Evolutionary conservation across 495 filamentous ascomycete species (phyloP).

Genomic region (Aspergillus ostianus): DNA sequence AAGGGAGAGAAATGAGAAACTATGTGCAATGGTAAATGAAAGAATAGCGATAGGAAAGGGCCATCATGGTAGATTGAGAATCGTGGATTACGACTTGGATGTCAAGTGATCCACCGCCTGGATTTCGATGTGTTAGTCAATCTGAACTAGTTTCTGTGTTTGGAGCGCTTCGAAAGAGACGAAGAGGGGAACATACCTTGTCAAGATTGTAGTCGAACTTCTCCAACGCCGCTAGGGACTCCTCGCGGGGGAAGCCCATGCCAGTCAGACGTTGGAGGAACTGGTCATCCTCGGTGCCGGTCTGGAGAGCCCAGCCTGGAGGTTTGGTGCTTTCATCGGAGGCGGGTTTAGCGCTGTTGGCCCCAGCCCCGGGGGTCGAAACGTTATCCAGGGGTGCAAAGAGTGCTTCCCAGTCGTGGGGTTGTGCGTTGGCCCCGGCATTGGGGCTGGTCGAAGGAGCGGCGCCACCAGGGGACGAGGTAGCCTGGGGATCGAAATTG

Average conservation of each 20-base stretch:
- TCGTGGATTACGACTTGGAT: constrained; percentile 14
- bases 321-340: constrained; percentile 32
- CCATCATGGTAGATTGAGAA: background rate
- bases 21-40: constrained; percentile 18
- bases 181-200: constrained; percentile 63
- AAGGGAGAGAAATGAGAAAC: constrained; percentile 1
- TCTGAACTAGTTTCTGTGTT: background rate
- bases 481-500: constrained; percentile 51
- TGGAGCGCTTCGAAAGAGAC: background rate
- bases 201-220: constrained; percentile 95
- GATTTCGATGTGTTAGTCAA: constrained; percentile 2
- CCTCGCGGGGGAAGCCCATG: constrained; percentile 83
- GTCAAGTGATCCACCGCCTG: constrained; percentile 22
- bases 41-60: background rate
- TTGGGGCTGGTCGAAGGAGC: constrained; percentile 27
- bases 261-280: constrained; percentile 85
- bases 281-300: constrained; percentile 81
- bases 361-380: constrained; percentile 36
- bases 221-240: constrained; percentile 82
- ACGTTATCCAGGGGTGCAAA: constrained; percentile 74
- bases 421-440: constrained; percentile 28
- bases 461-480: constrained; percentile 44
- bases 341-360: constrained; percentile 20
- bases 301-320: constrained; percentile 67
- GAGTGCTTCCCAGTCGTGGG: constrained; percentile 92